Evolutionary conservation across 495 filamentous ascomycete genomes (phyloP).

Genomic region (Aspergillus biplanus): DNA sequence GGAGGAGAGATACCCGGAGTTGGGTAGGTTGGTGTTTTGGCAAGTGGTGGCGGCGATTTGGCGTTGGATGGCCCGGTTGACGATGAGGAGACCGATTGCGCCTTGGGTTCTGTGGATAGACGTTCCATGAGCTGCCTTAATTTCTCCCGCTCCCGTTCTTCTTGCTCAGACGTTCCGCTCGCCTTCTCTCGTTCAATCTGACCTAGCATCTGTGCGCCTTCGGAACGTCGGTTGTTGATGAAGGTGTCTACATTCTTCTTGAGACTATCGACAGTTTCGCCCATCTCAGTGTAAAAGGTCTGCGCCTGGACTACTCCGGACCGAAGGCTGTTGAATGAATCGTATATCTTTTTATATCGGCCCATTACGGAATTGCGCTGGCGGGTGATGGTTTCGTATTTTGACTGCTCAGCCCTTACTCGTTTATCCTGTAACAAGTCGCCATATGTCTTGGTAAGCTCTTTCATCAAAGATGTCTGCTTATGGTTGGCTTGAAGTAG

Average conservation of each 20-base stretch:
- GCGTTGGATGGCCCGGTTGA: slow-evolving; percentile 40
- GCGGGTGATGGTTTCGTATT: slow-evolving; percentile 85
- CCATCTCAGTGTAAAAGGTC: slow-evolving; percentile 94
- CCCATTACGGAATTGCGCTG: slow-evolving; percentile 80
- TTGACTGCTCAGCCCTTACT: slow-evolving; percentile 89
- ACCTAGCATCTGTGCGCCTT: slow-evolving; percentile 84
- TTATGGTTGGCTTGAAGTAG: slow-evolving; percentile 92
- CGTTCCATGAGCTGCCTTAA: slow-evolving; percentile 91
- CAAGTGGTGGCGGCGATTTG: slow-evolving; percentile 50
- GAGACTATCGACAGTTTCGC: slow-evolving; percentile 90
- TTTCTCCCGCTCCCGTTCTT: slow-evolving; percentile 83
- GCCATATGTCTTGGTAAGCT: slow-evolving; percentile 86
- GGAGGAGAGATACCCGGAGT: slow-evolving; percentile 39
- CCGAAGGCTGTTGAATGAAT: slow-evolving; percentile 89
- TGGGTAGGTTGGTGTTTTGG: slow-evolving; percentile 44
- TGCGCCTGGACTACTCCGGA: slow-evolving; percentile 84
- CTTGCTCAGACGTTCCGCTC: slow-evolving; percentile 69
- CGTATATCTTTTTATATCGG: slow-evolving; percentile 89
- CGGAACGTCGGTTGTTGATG: slow-evolving; percentile 89
- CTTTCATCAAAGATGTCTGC: slow-evolving; percentile 91
- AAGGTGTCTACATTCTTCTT: slow-evolving; percentile 96
- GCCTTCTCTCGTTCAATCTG: slow-evolving; percentile 84
- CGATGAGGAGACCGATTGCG: slow-evolving; percentile 46
- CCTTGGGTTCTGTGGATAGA: slow-evolving; percentile 75
- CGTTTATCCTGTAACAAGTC: slow-evolving; percentile 91